Percentiles rank a stretch among this genome's conserved stretches.
phyloP scores from a whole-genome alignment of 1,284 basidiomycete genomes.

The Leccinum solheimii region DNA sequence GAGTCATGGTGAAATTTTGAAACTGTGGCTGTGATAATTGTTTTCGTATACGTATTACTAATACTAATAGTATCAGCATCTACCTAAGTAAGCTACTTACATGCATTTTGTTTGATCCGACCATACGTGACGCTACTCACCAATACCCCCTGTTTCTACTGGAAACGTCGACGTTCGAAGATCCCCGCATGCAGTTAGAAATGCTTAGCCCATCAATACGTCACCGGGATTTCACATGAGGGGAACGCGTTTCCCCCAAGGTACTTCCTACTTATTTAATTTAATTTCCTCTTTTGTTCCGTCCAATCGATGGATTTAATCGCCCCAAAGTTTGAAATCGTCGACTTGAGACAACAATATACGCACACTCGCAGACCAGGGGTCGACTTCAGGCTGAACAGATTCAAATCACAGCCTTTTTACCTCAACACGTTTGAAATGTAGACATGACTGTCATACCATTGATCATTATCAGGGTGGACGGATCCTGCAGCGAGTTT shows the following conservation, averaged over 20 bases:
- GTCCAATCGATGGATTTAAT: neutral
- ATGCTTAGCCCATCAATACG: neutral
- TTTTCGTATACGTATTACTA: too few relatives aligned
- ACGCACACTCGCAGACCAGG: neutral
- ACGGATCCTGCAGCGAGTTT: neutral
- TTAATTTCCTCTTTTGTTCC: neutral
- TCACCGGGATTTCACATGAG: neutral
- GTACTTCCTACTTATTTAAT: neutral
- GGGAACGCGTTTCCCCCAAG: neutral
- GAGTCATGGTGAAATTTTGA: too few relatives aligned
- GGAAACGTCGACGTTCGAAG: neutral
- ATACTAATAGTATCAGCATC: too few relatives aligned
- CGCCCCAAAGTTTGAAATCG: neutral
- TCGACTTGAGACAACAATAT: neutral
- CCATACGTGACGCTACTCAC: too few relatives aligned
- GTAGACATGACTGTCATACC: neutral
- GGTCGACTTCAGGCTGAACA: neutral
- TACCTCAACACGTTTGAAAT: neutral
- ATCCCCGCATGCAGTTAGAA: neutral
- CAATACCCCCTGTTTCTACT: too few relatives aligned
- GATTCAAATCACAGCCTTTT: neutral
- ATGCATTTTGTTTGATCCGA: too few relatives aligned
- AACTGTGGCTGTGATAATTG: too few relatives aligned
- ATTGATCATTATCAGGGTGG: neutral
- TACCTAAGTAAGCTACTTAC: too few relatives aligned